Base-by-base conservation (phyloP, 2,329 filamentous ascomycete genomes). In the Knufia petricola region DNA sequence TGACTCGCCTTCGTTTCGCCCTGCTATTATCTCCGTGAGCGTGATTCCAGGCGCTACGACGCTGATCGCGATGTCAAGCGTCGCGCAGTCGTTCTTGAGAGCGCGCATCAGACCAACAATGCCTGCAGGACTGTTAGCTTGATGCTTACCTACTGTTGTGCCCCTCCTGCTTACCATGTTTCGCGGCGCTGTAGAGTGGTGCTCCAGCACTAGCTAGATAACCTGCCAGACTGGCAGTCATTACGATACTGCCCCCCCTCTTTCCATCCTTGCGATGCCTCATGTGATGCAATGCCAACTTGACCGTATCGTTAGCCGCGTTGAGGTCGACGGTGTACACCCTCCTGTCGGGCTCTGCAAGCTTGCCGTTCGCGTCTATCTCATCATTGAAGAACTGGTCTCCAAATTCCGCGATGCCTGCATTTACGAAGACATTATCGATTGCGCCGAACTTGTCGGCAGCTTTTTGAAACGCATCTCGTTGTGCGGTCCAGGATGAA, bases 351-450 rank as follows among this genome's bases (percentile, higher is more conserved):
- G 71, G 71, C 57, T 70, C 69, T 39, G 62, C 62, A n/a, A 74
- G 57, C 50, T 68, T 56, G 0, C 70, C 71, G 3, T 63, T 48
- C 0, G 36, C 50, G 44, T 73, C 70, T 3, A 69, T 43, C 7
- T 66, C 62, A 44, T 73, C 69, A 3, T 63, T 67, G 62, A 73
- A 75, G 59, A 75, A 72, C 52, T 74, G 70, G 40, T 74, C 71
- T 34, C 63, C 63, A 42, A 69, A 64, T 52, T 75, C 72, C 23
- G 68, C 64, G 20, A 74, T 68, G 0, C 72, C 72, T 3, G 72
- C 71, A 46, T 74, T 74, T 40, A 73, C 68, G 53, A 72, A 75
- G 12, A 74, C 70, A 32, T 61, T 61, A 46, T 71, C 69, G 36
- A 74, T 68, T 8, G 63, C 60, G 4, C 66, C 66, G 57, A 73